Conservation (phyloP, 2,329 filamentous ascomycete genomes). For the Aspergillus awamori region DNA sequence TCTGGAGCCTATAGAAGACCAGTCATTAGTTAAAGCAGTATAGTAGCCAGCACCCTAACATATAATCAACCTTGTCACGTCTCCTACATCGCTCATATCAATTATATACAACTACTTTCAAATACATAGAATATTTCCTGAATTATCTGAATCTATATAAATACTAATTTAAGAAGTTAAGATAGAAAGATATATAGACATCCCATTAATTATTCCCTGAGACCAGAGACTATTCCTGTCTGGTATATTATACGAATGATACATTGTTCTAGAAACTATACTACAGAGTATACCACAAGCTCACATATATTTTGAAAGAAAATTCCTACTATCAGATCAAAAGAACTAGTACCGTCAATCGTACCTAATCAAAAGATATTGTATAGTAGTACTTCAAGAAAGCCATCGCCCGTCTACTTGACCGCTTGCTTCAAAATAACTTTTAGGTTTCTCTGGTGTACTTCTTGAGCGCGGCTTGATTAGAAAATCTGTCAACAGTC, state of each 20-base stretch:
- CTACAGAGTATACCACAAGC: background rate
- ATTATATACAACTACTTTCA: too few relatives aligned
- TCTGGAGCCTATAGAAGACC: too few relatives aligned
- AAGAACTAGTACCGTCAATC: background rate
- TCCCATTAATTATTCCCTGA: background rate
- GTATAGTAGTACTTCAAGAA: slow-evolving; percentile 18
- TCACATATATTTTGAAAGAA: background rate
- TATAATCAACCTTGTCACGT: too few relatives aligned
- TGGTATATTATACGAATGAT: background rate
- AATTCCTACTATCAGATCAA: background rate
- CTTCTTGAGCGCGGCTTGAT: slow-evolving; percentile 12
- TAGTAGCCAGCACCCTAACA: too few relatives aligned
- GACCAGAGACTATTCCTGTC: background rate
- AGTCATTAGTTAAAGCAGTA: too few relatives aligned
- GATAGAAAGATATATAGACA: background rate
- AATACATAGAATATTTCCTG: too few relatives aligned
- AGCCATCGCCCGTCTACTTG: slow-evolving; percentile 16
- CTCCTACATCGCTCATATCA: too few relatives aligned
- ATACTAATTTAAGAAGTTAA: background rate
- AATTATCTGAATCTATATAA: too few relatives aligned
- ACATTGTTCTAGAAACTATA: background rate
- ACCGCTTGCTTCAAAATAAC: slow-evolving; percentile 20
- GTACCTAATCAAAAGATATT: slow-evolving; percentile 12
- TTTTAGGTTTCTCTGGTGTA: slow-evolving; percentile 18
- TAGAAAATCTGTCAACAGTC: slow-evolving; percentile 15